Conservation (phyloP, 495 filamentous ascomycete genomes). For the Xylaria flabelliformis region DNA sequence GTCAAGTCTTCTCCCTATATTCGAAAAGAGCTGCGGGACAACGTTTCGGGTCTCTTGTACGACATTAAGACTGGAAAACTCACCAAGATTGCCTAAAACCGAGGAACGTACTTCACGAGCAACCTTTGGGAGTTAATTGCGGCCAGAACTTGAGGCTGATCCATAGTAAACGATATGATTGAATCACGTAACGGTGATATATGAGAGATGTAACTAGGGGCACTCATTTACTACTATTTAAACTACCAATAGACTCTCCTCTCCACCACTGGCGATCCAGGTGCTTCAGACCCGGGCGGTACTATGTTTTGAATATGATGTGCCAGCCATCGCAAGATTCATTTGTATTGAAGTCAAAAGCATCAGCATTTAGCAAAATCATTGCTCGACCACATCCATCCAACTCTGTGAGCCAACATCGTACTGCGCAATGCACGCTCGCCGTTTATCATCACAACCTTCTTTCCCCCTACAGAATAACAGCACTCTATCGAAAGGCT, state of each 20-base stretch:
- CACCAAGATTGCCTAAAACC: constrained; percentile 6
- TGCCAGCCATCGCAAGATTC: background rate
- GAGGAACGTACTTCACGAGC: background rate
- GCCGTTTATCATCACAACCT: background rate
- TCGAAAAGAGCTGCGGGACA: constrained; percentile 14
- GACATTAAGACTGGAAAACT: constrained; percentile 14
- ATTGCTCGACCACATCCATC: background rate
- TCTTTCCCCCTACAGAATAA: background rate
- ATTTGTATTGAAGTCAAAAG: too few relatives aligned
- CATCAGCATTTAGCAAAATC: background rate
- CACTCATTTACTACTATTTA: background rate
- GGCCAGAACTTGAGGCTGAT: background rate
- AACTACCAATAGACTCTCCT: background rate
- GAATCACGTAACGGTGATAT: background rate
- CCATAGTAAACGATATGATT: background rate
- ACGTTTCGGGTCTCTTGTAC: background rate
- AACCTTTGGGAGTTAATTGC: background rate
- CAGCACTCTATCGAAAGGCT: background rate
- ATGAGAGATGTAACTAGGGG: background rate
- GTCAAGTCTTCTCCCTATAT: constrained; percentile 11
- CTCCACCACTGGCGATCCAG: background rate
- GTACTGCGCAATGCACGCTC: background rate
- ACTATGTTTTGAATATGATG: background rate
- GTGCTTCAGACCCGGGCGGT: background rate
- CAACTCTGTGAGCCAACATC: background rate